These are phyloP conservation scores for Nicotiana tomentosiformis DNA, from an alignment of 257 asterid species.

Conservation along the genomic window DNA sequence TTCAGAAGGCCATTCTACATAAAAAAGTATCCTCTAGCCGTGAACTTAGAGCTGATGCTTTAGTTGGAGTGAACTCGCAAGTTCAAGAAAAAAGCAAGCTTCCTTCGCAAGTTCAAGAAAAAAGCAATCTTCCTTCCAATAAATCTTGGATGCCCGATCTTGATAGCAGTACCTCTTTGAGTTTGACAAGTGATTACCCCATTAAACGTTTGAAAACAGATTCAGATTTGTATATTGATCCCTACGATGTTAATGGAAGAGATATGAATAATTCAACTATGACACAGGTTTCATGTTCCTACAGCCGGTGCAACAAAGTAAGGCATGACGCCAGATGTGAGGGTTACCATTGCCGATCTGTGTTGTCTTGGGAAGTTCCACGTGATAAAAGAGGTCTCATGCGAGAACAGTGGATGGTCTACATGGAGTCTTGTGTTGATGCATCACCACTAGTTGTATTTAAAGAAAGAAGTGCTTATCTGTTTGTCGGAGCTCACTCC, in stretches of 20 bases:
- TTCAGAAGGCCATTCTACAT: constrained; percentile 51
- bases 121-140: constrained; percentile 15
- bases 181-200: constrained; percentile 24
- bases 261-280: constrained; percentile 27
- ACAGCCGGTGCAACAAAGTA: constrained; percentile 76
- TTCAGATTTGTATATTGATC: constrained; percentile 13
- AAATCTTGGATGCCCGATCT: constrained; percentile 18
- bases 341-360: constrained; percentile 25
- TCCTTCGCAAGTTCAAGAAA: constrained; percentile 14
- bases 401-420: constrained; percentile 63
- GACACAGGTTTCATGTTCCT: constrained; percentile 40
- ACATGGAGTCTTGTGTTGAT: constrained; percentile 84
- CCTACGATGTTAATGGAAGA: constrained; percentile 22
- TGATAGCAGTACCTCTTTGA: constrained; percentile 21
- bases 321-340: constrained; percentile 40
- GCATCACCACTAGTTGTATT: constrained; percentile 87
- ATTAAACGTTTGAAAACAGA: constrained; percentile 45
- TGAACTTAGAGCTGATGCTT: constrained; percentile 25
- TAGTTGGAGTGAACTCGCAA: constrained; percentile 23
- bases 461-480: constrained; percentile 39
- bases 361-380: constrained; percentile 33
- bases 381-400: constrained; percentile 41
- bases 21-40: constrained; percentile 25
- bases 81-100: constrained; percentile 17
- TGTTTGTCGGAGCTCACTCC: constrained; percentile 89